Evolutionary conservation across 2,329 filamentous ascomycete species (phyloP), one percentile per base, ranked within the genome.

Genomic region (Colletotrichum musicola): DNA sequence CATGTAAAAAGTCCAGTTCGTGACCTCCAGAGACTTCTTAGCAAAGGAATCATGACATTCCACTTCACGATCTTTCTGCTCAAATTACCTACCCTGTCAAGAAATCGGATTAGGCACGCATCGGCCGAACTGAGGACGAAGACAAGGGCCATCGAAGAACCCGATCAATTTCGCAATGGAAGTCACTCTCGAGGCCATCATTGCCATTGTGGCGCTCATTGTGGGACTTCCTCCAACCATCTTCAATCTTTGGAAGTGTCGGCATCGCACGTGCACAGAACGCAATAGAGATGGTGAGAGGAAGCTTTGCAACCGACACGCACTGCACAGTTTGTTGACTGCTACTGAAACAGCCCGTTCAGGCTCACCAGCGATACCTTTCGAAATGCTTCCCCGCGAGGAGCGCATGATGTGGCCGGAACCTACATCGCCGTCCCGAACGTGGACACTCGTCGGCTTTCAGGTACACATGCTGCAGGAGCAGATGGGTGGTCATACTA

Each of bases 121-220:
- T 9, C 7, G 30, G 30, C 30, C 30, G 30, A 16, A 16, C 40
- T 13, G 40, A n/a, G 14, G 20, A 13, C n/a, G n/a, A 20, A 4
- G 2, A 13, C 7, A 27, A 25, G 20, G 47, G 12, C n/a, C n/a
- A 35, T 9, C n/a, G 18, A 50, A 50, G 10, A 6, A 27, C 10
- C 22, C 13, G 25, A 25, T 10, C 16, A 13, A 18, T 18, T 12
- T 35, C 25, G 5, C 2, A 4, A 69, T 69, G 66, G 35, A 69
- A 9, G n/a, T 69, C 2, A 66, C 50, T 5, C 50, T 62, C 2
- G 66, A 69, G n/a, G 62, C 62, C 18, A 67, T 69, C 2, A 49
- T 69, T 13, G 62, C 42, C 3, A 62, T 69, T 6, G 20, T 57
- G 0, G 25, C 66, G 12, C 66, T 69, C 9, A 3, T 62, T 0